Evolutionary conservation across 2,329 filamentous ascomycete species (phyloP).

Genomic region (Ceratocystis eucalypticola): DNA sequence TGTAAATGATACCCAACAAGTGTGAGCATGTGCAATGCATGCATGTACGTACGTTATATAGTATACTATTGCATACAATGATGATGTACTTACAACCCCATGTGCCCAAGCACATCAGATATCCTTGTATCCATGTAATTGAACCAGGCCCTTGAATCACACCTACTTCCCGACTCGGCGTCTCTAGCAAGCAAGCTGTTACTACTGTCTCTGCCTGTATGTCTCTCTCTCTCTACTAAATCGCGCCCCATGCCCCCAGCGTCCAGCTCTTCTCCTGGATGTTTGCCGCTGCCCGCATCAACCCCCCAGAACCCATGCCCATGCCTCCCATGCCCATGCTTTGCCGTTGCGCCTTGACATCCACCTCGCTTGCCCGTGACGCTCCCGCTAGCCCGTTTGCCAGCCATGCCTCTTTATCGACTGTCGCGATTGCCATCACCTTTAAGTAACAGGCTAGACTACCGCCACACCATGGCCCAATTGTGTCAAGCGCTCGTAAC

Average conservation of each 20-base stretch:
- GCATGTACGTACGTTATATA: no score
- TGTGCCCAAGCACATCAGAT: no score
- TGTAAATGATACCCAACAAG: no score
- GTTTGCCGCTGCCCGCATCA: constrained; percentile 24
- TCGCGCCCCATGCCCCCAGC: constrained; percentile 46
- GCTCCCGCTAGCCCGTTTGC: constrained; percentile 53
- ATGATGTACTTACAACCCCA: no score
- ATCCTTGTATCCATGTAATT: no score
- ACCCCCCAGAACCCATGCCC: constrained; percentile 31
- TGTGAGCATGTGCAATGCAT: no score
- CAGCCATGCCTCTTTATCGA: constrained; percentile 59
- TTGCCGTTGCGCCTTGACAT: constrained; percentile 43
- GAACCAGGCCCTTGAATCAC: background rate
- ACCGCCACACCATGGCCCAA: constrained; percentile 63
- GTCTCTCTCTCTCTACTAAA: constrained; percentile 23
- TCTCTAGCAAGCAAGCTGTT: no score
- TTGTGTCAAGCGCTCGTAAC: constrained; percentile 51
- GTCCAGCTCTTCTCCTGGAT: constrained; percentile 43
- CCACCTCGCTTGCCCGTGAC: constrained; percentile 44
- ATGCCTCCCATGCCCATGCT: constrained; percentile 39
- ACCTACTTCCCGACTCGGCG: background rate
- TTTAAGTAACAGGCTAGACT: constrained; percentile 57
- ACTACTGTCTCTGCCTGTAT: background rate
- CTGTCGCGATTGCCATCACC: constrained; percentile 51
- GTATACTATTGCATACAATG: no score